phyloP scores from a whole-genome alignment of 495 filamentous ascomycete species.

The Aspergillus leporis region DNA sequence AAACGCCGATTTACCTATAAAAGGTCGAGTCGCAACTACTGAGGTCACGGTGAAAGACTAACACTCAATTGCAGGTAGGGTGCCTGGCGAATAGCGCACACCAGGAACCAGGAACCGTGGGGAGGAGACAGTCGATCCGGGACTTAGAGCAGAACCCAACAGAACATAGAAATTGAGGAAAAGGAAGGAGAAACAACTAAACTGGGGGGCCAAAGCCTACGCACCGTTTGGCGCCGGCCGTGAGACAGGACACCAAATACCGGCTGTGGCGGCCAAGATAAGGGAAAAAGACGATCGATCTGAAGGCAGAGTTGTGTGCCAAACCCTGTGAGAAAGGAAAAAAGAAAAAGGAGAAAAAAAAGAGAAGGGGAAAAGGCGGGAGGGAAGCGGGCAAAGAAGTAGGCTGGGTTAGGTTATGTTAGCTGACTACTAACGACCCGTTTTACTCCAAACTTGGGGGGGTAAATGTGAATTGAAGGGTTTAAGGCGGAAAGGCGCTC shows the following conservation, averaged over 20 bases:
- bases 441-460: constrained; percentile 11
- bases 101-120: constrained; percentile 20
- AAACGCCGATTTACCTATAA: constrained; percentile 39
- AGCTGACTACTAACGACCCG: not conserved
- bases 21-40: constrained; percentile 26
- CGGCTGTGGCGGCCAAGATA: constrained; percentile 56
- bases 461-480: not conserved
- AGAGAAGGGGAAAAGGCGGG: constrained; percentile 18
- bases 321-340: constrained; percentile 26
- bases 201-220: constrained; percentile 52
- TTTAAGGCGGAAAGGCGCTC: not conserved
- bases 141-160: constrained; percentile 19
- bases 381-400: constrained; percentile 24
- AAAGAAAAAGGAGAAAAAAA: constrained; percentile 7
- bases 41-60: constrained; percentile 14
- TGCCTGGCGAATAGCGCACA: constrained; percentile 2
- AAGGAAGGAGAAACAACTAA: constrained; percentile 21
- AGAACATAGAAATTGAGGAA: constrained; percentile 30
- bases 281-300: constrained; percentile 39
- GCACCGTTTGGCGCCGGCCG: constrained; percentile 58
- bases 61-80: not conserved
- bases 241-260: constrained; percentile 58
- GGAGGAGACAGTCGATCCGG: constrained; percentile 20
- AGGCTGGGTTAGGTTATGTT: constrained; percentile 8
- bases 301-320: constrained; percentile 27